Percentiles rank a stretch among this genome's conserved stretches.
phyloP scores from a whole-genome alignment of 176 grass and related monocot species.

The Cocos nucifera region DNA sequence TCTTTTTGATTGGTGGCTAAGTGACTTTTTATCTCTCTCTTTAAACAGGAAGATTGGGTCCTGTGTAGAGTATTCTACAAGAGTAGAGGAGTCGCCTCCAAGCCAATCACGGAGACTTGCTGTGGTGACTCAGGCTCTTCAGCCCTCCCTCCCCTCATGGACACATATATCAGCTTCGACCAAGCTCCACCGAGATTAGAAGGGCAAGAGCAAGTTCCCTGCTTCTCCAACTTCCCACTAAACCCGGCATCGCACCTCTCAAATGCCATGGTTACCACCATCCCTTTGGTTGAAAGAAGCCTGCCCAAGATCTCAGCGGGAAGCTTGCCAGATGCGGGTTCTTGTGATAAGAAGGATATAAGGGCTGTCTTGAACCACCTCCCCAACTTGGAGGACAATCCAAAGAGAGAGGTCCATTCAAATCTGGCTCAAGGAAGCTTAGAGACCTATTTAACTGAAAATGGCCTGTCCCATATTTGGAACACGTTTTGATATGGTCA shows the following conservation, averaged over 20 bases:
- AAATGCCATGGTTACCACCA: no score
- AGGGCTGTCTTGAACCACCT: slow-evolving; percentile 48
- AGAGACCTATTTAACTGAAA: slow-evolving; percentile 54
- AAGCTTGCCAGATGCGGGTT: no score
- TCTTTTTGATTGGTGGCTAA: no score
- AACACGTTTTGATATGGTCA: slow-evolving; percentile 27
- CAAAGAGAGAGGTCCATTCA: slow-evolving; percentile 50
- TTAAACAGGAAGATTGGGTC: slow-evolving; percentile 79
- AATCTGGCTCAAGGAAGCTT: slow-evolving; percentile 51
- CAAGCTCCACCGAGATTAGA: slow-evolving; percentile 35
- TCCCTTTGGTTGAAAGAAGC: slow-evolving; percentile 10
- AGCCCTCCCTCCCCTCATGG: slow-evolving; percentile 69
- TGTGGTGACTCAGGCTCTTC: slow-evolving; percentile 32
- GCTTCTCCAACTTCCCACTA: slow-evolving; percentile 70
- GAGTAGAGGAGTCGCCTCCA: slow-evolving; percentile 40
- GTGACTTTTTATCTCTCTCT: not conserved
- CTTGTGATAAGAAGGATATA: slow-evolving; percentile 25
- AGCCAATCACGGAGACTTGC: slow-evolving; percentile 27
- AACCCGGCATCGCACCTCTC: not conserved
- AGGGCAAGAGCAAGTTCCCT: slow-evolving; percentile 79
- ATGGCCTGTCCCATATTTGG: slow-evolving; percentile 63
- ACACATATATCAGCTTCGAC: slow-evolving; percentile 68
- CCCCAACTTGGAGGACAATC: slow-evolving; percentile 48
- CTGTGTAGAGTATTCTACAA: slow-evolving; percentile 86
- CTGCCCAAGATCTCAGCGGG: not conserved